Base-by-base conservation (phyloP, 2,329 filamentous ascomycete species). In the Didymella lethalis region DNA sequence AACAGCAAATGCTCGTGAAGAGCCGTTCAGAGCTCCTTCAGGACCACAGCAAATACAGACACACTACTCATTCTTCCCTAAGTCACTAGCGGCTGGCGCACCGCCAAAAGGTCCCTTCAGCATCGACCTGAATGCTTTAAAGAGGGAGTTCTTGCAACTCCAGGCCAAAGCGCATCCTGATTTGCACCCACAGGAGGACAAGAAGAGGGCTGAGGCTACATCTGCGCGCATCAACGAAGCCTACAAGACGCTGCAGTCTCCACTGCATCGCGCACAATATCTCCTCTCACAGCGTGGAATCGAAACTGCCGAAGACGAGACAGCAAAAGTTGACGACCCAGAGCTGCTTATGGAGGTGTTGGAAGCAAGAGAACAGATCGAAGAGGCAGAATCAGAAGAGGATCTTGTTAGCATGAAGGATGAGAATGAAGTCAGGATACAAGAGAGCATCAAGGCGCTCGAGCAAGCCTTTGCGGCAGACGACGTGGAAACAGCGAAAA, bases 141-240 rank as follows among this genome's bases (percentile, higher is more conserved):
- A 91, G 48, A 86, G 86, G 64, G 95, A 99, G 75, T 98, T 96
- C 80, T 87, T 98, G 14, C 85, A 87, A 60, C 85, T 97, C 0
- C 95, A 99, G 79, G 86, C 88, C 18, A 83, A 84, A 43, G 86
- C 90, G 11, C 91, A 95, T 77, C 91, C 91, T 0, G 91, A 95
- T 75, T 81, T 89, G 60, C 80, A 81, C 23, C 76, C 80, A 0
- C 67, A 72, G n/a, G 70, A 78, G 4, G 72, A 80, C 36, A 87
- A 87, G 68, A 78, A 80, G 40, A 81, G 84, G 47, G 92, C 93
- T 20, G 91, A 96, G 76, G 90, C 88, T 0, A 82, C 88, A n/a
- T 95, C 90, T 10, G 86, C 92, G 7, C 85, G 86, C 26, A 93
- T 98, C 76, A 98, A 98, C 82, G 89, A 93, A 65, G 95, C 95